Base-by-base conservation (phyloP, 257 asterid species). In the Plantago elongata region DNA sequence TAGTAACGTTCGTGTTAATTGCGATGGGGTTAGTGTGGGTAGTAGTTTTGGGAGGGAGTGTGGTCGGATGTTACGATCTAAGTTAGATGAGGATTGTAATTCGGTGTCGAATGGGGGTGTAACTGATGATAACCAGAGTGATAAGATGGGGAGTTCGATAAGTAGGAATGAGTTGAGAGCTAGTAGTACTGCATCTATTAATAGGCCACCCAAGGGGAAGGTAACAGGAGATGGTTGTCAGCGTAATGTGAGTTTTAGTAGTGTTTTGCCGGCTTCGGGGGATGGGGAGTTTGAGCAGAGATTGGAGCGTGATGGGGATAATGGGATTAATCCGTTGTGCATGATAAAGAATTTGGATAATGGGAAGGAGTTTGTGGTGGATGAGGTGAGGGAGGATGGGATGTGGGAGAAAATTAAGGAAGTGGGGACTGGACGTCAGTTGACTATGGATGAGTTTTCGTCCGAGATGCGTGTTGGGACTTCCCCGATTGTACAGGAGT, bases 321-420 rank as follows among this genome's bases (percentile, higher is more conserved):
- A 63, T 50, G 75, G 63, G 62, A 80, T 40, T 45, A 81, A 73
- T 58, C 76, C 71, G 12, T 71, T 79, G 55, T 93, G 97, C 77
- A 75, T 79, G 70, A 89, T 93, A 44, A 89, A 80, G 85, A 88
- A 87, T 80, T 93, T 93, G 47, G 96, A 89, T 73, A 90, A 83
- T 67, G 99, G 99, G 38, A 85, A 87, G 82, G 96, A 87, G 82
- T 93, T 87, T 72, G 87, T 93, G 72, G 97, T 93, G 79, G 83
- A 92, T 45, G 96, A 89, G 77, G 81, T 84, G 61, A 80, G 85
- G 80, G 99, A 93, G 67, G 97, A 89, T 61, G 99, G 97, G 68
- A 83, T 77, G 69, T 89, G 97, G 97, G 79, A 89, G 63, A 89
- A 84, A 72, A 88, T 93, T 51, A 82, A 89, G 81, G 99, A 93